Evolutionary conservation across 148 eudicot species (phyloP).

Genomic region (Silene latifolia): DNA sequence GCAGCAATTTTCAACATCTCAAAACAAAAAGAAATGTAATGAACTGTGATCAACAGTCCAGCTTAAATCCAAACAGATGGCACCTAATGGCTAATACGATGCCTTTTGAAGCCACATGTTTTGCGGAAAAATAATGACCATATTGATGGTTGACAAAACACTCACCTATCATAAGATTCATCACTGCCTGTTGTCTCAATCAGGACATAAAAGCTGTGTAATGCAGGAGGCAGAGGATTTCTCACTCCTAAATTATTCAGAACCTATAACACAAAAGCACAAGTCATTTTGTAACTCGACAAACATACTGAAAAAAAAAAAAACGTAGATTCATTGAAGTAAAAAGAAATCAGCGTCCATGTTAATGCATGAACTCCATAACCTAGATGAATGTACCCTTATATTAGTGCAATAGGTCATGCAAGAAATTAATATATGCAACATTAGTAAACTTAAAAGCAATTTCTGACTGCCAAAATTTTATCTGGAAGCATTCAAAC

Average conservation of each 20-base stretch:
- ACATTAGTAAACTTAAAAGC: conserved; percentile 1
- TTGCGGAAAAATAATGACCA: background rate
- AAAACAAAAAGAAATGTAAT: background rate
- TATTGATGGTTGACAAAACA: conserved; percentile 7
- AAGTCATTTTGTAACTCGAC: conserved; percentile 3
- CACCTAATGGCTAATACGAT: background rate
- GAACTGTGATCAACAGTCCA: background rate
- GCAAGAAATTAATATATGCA: background rate
- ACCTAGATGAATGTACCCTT: background rate
- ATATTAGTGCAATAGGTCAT: too few species aligned
- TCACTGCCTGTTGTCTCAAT: conserved; percentile 95
- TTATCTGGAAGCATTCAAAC: conserved; percentile 3
- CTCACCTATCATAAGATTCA: conserved; percentile 81
- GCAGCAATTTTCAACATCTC: background rate
- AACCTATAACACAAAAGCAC: conserved; percentile 48
- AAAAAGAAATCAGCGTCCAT: background rate
- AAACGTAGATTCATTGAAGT: background rate
- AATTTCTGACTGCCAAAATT: background rate
- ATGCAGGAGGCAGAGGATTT: conserved; percentile 74
- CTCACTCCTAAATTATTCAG: conserved; percentile 70
- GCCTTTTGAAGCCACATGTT: background rate
- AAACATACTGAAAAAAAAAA: background rate
- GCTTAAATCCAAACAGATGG: background rate
- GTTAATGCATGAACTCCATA: background rate
- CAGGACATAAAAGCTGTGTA: conserved; percentile 78